phyloP scores from a whole-genome alignment of 2,329 filamentous ascomycete species.

The Aspergillus aculeatus region DNA sequence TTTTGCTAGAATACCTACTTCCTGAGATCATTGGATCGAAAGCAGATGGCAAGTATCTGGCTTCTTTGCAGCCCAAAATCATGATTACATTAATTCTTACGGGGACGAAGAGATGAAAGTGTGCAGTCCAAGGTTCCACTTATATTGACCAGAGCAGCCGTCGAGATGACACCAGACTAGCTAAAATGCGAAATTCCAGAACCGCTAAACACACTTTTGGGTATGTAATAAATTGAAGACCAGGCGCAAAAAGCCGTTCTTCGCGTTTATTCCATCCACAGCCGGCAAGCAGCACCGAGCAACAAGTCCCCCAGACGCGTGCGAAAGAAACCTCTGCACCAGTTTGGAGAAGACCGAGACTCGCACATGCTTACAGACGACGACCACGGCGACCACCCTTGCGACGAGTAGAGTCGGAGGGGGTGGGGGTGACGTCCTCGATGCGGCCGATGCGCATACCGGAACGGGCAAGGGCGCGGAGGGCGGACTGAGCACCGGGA shows the following conservation, averaged over 20 bases:
- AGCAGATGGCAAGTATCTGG: no score
- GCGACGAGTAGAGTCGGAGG: constrained; percentile 98
- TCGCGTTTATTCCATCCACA: constrained; percentile 53
- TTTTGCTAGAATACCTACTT: no score
- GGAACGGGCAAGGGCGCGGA: constrained; percentile 96
- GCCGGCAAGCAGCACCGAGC: constrained; percentile 34
- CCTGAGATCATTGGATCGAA: no score
- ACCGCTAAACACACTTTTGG: constrained; percentile 31
- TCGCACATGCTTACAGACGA: constrained; percentile 76
- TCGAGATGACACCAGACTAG: constrained; percentile 25
- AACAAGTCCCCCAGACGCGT: constrained; percentile 23
- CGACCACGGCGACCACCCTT: constrained; percentile 99
- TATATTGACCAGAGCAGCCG: constrained; percentile 23
- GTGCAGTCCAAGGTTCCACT: constrained; percentile 20
- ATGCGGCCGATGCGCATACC: constrained; percentile 99
- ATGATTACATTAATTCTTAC: no score
- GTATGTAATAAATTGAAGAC: constrained; percentile 49
- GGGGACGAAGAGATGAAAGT: background rate
- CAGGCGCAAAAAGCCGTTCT: constrained; percentile 54
- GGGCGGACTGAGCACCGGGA: constrained; percentile 97
- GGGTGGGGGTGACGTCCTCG: constrained; percentile 98
- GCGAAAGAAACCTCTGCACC: constrained; percentile 29
- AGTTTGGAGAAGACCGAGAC: constrained; percentile 25
- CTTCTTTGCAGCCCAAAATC: no score
- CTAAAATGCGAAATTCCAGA: constrained; percentile 18